Evolutionary conservation across 768 basidiomycete genomes (phyloP), one percentile per base, ranked within the genome.

Genomic region (Nevesoporus exiguus): DNA sequence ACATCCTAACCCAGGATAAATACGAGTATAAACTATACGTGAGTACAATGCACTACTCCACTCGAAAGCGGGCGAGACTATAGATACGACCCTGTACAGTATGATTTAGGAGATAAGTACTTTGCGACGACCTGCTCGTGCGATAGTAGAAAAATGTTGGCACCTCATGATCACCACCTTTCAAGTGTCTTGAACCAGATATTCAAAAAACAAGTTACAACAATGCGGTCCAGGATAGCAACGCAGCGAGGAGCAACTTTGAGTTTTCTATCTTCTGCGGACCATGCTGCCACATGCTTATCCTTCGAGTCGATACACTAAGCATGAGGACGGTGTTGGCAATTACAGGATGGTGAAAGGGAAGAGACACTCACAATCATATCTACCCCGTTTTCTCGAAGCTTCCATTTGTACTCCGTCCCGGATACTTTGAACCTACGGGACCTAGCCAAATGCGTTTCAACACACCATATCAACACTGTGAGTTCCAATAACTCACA

Each of bases 401-500:
- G 65, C 66, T 80, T 83, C 82, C 82, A 83, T 58, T 82, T 83
- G 71, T 83, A 83, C 59, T 79, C 77, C 27, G 70, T 62, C 34
- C 75, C 75, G 6, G 64, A 67, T 41, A 67, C 78, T 59, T 77
- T 81, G 71, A 83, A 83, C 25, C 81, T 69, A 53, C 82, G 77
- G 11, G 82, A 83, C 52, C 82, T 81, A 30, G 8, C 10, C 46
- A 44, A 29, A 30, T 29, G 29, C 13, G 29, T 39, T 27, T 64
- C 27, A 61, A 54, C n/a, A 39, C 21, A 21, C 21, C 3, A 30
- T 17, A 25, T 25, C 22, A 42, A 19, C 24, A 19, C n/a, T 17
- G 5, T 10, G 6, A 10, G 22, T 5, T 33, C 21, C 22, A 19
- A 24, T 2, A 46, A 62, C 76, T 59, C 54, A 82, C 82, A 75